phyloP scores from a whole-genome alignment of 768 basidiomycete species.

The Lactarius pseudohatsudake region DNA sequence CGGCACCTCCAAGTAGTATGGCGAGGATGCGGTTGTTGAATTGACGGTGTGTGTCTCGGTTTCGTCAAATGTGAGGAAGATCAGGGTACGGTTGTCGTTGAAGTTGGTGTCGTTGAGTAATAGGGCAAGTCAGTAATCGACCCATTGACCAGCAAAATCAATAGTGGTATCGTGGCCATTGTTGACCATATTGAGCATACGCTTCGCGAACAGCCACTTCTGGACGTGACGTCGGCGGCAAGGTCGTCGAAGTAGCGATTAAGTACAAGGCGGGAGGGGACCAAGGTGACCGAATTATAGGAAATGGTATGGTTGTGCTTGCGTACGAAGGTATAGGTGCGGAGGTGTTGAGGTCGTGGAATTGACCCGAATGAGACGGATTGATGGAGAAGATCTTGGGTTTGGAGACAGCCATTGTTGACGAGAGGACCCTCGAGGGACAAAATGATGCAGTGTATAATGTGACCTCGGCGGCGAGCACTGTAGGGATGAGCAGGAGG shows the following conservation, averaged over 20 bases:
- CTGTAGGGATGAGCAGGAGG: too few species aligned
- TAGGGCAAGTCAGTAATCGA: constrained; percentile 51
- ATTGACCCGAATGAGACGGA: too few species aligned
- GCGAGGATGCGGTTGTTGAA: constrained; percentile 17
- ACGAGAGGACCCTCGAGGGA: too few species aligned
- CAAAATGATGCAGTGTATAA: too few species aligned
- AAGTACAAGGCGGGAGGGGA: too few species aligned
- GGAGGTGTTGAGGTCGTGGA: too few species aligned
- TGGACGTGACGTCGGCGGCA: constrained; percentile 35
- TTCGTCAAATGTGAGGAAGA: constrained; percentile 66
- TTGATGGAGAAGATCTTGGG: too few species aligned
- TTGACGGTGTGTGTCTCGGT: constrained; percentile 42
- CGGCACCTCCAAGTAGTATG: constrained; percentile 45
- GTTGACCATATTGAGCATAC: constrained; percentile 57
- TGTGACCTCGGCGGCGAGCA: too few species aligned
- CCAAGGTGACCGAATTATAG: too few species aligned
- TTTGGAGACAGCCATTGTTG: constrained; percentile 35
- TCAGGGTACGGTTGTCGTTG: constrained; percentile 54
- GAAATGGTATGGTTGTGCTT: too few species aligned
- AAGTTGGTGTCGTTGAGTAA: constrained; percentile 51
- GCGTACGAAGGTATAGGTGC: too few species aligned
- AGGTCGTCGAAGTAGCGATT: too few species aligned
- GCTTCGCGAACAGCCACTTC: constrained; percentile 62
- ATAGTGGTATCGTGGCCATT: constrained; percentile 62
- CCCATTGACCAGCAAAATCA: constrained; percentile 47